Base-by-base conservation (phyloP, 2,329 filamentous ascomycete genomes). In the Colletotrichum endophyticum region DNA sequence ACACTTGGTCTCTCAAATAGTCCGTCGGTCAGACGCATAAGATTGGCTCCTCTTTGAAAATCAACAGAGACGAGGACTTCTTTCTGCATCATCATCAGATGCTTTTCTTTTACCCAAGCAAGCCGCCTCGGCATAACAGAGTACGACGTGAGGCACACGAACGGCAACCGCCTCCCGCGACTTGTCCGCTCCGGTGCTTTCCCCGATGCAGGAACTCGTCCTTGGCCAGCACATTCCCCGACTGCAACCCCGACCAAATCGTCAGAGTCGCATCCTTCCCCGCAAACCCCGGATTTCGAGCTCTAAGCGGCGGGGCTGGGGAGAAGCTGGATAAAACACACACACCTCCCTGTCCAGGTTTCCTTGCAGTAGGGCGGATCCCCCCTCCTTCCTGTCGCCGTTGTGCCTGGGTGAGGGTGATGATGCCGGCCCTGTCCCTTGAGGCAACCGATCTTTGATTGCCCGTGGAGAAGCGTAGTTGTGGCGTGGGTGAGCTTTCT, bases 211-310 rank as follows among this genome's bases (percentile, higher is more conserved):
- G 68, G 61, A 66, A 75, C 73, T 67, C 72, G 19, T 70, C 25
- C 66, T 73, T 73, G 66, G 57, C 59, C 66, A 70, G 13, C 36
- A 32, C 53, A 22, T 32, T 32, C 62, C 72, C 69, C 53, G 72
- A 75, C 34, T 72, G 61, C 30, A 72, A 75, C 73, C 73, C 36
- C 53, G 27, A 32, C 15, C 32, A 13, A 36, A n/a, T 36, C 27
- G 22, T 44, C 11, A 32, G 44, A 25, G 32, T 62, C 28, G 27
- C 28, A 66, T 39, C 44, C 25, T 53, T 36, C 68, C 70, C 68
- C 72, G 49, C 68, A 75, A 72, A 39, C 72, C 72, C 72, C 72
- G 61, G 68, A 72, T 75, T 75, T 71, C 36, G 30, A 59, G 49
- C 44, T 61, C 49, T 25, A 66, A 59, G 22, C 49, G 28, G 67